Conservation (phyloP, 2,329 filamentous ascomycete genomes). For the Pseudocercospora cruenta region DNA sequence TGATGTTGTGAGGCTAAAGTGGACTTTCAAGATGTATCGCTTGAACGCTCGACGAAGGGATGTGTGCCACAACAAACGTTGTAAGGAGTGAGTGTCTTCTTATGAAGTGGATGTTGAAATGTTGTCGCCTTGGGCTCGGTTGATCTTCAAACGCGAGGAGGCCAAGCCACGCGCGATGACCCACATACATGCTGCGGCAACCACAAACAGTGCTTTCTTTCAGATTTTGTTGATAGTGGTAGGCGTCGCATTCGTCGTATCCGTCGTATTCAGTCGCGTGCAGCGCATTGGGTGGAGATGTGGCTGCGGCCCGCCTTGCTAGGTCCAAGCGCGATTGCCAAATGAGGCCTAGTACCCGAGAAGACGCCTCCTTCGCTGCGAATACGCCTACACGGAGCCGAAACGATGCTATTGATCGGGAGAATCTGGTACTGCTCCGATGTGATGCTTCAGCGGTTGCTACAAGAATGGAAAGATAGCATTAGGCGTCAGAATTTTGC, state of each 20-base stretch:
- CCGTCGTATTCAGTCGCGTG: background rate
- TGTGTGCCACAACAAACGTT: background rate
- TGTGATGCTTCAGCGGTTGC: background rate
- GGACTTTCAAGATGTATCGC: background rate
- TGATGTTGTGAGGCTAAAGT: background rate
- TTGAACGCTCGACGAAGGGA: background rate
- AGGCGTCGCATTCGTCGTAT: background rate
- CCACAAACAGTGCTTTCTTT: background rate
- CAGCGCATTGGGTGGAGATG: background rate
- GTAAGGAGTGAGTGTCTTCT: background rate
- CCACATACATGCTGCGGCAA: background rate
- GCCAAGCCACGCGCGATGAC: background rate
- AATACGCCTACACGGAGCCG: background rate
- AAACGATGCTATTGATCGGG: background rate
- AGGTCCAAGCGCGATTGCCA: background rate
- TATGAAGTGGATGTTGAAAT: background rate
- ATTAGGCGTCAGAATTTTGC: background rate
- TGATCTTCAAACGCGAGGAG: background rate
- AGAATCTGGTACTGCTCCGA: background rate
- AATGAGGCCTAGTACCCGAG: background rate
- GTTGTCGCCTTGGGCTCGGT: constrained; percentile 2
- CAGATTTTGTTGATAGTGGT: background rate
- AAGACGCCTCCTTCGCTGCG: too few relatives aligned
- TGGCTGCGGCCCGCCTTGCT: background rate
- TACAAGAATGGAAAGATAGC: background rate